phyloP scores from a whole-genome alignment of 2,329 filamentous ascomycete species.

The Phialemonium atrogriseum region DNA sequence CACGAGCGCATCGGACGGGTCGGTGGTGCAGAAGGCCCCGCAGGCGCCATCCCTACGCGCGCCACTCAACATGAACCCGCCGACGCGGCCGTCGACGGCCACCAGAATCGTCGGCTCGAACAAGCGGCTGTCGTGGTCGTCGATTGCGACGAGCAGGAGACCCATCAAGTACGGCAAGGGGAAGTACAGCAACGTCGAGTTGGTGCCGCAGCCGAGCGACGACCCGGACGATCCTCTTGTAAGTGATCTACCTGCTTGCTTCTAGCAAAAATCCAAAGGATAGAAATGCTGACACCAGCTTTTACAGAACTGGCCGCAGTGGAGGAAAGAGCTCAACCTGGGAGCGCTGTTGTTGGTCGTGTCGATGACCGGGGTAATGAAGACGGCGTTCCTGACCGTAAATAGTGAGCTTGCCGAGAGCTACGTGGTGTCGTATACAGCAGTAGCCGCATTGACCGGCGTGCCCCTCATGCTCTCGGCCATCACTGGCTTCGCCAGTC shows the following conservation, averaged over 20 bases:
- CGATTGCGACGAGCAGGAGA: constrained; percentile 20
- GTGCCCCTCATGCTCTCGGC: constrained; percentile 43
- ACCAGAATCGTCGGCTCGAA: constrained; percentile 24
- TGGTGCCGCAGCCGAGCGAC: constrained; percentile 48
- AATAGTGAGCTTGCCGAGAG: constrained; percentile 33
- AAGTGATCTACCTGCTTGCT: constrained; percentile 18
- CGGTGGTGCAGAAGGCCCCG: background rate
- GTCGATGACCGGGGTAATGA: constrained; percentile 40
- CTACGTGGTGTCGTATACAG: constrained; percentile 37
- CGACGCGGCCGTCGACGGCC: constrained; percentile 15
- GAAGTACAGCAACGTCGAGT: constrained; percentile 32
- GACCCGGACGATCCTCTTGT: constrained; percentile 46
- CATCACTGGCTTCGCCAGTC: constrained; percentile 32
- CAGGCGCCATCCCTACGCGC: constrained; percentile 4
- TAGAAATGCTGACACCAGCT: constrained; percentile 2
- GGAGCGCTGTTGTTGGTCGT: constrained; percentile 36
- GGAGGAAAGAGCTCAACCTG: constrained; percentile 45
- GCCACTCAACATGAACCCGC: constrained; percentile 15
- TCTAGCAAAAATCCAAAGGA: background rate
- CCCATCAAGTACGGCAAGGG: constrained; percentile 40
- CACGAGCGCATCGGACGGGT: constrained; percentile 6
- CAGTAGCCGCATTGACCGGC: constrained; percentile 41
- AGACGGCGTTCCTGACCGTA: constrained; percentile 43
- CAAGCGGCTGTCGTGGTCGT: constrained; percentile 25
- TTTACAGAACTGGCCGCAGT: constrained; percentile 44